phyloP scores from a whole-genome alignment of 2,329 filamentous ascomycete genomes.

The Nothopassalora personata region DNA sequence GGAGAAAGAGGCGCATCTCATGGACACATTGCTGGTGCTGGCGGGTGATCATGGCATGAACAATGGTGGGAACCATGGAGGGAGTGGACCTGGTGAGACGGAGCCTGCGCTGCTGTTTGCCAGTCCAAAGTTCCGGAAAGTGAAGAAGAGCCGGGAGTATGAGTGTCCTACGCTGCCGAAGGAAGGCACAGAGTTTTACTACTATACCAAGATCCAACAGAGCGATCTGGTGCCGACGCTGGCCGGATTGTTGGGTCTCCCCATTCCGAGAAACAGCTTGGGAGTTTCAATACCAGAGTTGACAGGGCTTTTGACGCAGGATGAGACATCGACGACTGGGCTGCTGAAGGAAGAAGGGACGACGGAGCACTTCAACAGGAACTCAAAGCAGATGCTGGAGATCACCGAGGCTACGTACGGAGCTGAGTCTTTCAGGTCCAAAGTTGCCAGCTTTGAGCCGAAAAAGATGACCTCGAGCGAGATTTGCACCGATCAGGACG shows the following conservation, averaged over 20 bases:
- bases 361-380: slow-evolving; percentile 66
- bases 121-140: slow-evolving; percentile 25
- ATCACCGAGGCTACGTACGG: slow-evolving; percentile 70
- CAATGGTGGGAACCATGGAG: slow-evolving; percentile 93
- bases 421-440: slow-evolving; percentile 16
- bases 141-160: slow-evolving; percentile 17
- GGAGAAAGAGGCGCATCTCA: slow-evolving; percentile 62
- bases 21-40: slow-evolving; percentile 75
- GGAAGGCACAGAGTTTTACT: slow-evolving; percentile 64
- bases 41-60: slow-evolving; percentile 99
- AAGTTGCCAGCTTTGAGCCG: neutral
- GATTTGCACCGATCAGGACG: slow-evolving; percentile 13
- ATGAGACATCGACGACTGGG: neutral
- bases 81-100: slow-evolving; percentile 88
- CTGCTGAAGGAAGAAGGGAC: slow-evolving; percentile 14
- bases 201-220: slow-evolving; percentile 82
- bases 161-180: slow-evolving; percentile 52
- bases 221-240: slow-evolving; percentile 90
- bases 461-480: slow-evolving; percentile 4
- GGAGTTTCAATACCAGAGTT: slow-evolving; percentile 80
- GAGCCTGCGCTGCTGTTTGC: slow-evolving; percentile 81
- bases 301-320: slow-evolving; percentile 62
- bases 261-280: slow-evolving; percentile 82
- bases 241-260: slow-evolving; percentile 79
- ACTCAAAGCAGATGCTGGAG: slow-evolving; percentile 72